Percentiles rank a stretch among this genome's conserved stretches.
phyloP scores from a whole-genome alignment of 208 protist genomes.

The Acanthamoeba rhysodes region DNA sequence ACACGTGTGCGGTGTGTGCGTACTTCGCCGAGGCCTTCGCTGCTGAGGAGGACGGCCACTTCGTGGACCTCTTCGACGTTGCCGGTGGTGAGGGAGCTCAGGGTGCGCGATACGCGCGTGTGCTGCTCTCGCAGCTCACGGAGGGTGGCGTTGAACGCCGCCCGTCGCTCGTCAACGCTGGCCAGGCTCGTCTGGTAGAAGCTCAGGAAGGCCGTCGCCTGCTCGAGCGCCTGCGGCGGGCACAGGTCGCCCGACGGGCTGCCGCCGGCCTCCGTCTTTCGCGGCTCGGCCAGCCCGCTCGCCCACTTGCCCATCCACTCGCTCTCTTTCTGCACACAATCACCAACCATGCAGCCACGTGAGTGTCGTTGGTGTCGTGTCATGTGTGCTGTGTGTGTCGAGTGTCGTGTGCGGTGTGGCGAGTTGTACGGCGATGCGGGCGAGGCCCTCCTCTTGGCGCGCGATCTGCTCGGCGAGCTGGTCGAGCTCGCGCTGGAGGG shows the following conservation, averaged over 20 bases:
- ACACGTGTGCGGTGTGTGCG: not conserved
- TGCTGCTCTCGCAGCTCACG: not conserved
- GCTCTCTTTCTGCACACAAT: constrained; percentile 27
- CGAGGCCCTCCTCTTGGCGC: not conserved
- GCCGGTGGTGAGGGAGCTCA: not conserved
- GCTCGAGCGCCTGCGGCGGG: not conserved
- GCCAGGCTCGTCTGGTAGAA: constrained; percentile 42
- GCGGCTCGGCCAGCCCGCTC: not conserved
- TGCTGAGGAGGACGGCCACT: constrained; percentile 21
- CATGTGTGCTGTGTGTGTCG: not conserved
- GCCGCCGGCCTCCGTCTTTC: not conserved
- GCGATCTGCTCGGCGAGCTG: not conserved
- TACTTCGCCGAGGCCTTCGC: not conserved
- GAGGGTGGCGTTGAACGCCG: not conserved
- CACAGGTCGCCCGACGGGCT: not conserved
- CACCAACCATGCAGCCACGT: not conserved
- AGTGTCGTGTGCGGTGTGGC: too few relatives aligned
- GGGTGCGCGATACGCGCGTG: not conserved
- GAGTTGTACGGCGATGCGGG: not conserved
- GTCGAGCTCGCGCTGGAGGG: not conserved
- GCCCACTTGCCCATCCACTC: constrained; percentile 26
- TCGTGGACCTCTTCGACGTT: not conserved
- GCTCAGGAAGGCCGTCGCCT: not conserved
- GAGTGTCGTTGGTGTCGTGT: not conserved
- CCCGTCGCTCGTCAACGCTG: not conserved